Evolutionary conservation across 129 eudicot genomes (phyloP), one percentile per base, ranked within the genome.

Genomic region (Pseudognaphalium luteoalbum): DNA sequence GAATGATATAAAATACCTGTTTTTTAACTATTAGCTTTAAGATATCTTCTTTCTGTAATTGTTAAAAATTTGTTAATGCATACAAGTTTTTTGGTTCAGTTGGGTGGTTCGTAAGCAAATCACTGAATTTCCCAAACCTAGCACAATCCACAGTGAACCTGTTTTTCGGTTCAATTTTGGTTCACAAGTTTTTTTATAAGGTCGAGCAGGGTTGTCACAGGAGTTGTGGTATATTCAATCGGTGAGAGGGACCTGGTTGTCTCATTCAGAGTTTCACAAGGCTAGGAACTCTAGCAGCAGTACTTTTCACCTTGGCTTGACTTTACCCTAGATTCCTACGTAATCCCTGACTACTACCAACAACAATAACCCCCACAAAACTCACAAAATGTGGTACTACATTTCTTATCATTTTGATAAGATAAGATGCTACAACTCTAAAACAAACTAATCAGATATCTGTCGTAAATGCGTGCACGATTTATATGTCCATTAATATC

Each of bases 251-350:
- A 71, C 29, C 11, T 71, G 17, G 17, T 54, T 30, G 29, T 71
- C 50, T 71, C 19, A 71, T 54, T 17, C 66, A 32, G n/a, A 54
- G 51, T 72, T 54, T 32, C 66, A 72, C 42, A 33, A 72, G 64
- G 42, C 33, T 32, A 54, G 32, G 33, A 54, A 35, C 37, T 32
- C 69, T 11, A 72, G 65, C 33, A 71, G 32, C 47, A 32, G 76
- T 71, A 71, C 76, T 73, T 59, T 73, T 39, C 68, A 73, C 68
- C 54, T 47, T 14, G 1, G n/a, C 35, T 73, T 62, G 44, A 57
- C 51, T 73, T 73, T 60, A 73, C 69, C 56, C 77, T 6, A 37
- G 78, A 73, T 21, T 59, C 78, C 69, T 61, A 59, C 29, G 69
- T 73, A 73, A 73, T 73, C 69, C 59, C 58, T 42, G 60, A 69